Conservation (phyloP, 306 rosid genomes). For the Malus orientalis region DNA sequence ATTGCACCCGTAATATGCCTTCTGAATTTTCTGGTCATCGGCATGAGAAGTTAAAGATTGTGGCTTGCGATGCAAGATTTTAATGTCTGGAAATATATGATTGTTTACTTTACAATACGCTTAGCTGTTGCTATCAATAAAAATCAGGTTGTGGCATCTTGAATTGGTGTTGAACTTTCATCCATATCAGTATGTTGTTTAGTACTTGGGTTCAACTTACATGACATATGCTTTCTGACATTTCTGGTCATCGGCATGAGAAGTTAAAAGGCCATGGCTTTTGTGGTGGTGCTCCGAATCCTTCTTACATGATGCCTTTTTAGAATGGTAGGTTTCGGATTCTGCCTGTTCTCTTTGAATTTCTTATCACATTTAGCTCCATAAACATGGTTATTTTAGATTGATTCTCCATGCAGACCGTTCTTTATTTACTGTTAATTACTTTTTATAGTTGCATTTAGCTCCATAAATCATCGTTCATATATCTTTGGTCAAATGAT, state of each 20-base stretch:
- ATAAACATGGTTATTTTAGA: neutral
- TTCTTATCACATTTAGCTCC: neutral
- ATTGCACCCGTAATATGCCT: neutral
- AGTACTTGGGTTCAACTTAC: neutral
- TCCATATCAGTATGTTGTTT: neutral
- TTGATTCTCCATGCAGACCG: neutral
- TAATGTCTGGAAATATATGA: no score
- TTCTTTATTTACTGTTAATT: neutral
- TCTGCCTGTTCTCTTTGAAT: neutral
- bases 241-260: neutral
- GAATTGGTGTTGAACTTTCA: neutral
- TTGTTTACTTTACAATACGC: neutral
- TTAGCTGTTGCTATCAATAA: neutral
- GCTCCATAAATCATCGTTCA: neutral
- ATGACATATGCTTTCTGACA: neutral
- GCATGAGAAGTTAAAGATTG: neutral
- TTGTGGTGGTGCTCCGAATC: neutral
- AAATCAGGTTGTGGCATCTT: neutral
- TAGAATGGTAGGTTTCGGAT: neutral
- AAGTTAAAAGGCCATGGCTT: neutral
- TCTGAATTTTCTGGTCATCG: neutral
- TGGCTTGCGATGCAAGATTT: no score
- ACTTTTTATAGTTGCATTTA: neutral
- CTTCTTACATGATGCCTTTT: neutral
- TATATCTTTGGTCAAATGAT: no score